These are phyloP conservation scores for Termitomyces sp. DNA, from an alignment of 768 basidiomycete genomes.

Conservation along the genomic window DNA sequence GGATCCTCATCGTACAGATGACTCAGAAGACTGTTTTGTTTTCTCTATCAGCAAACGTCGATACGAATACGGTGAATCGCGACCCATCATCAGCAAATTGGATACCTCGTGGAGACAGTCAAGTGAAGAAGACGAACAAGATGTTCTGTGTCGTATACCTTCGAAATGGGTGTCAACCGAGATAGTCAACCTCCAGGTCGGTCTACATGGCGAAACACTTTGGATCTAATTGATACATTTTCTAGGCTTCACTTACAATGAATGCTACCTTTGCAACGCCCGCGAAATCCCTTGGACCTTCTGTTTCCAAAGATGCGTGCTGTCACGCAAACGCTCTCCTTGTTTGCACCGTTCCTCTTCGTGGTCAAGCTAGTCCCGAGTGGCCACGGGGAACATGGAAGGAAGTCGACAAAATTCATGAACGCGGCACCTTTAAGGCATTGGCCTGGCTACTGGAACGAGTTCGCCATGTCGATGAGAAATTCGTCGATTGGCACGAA, in stretches of 20 bases:
- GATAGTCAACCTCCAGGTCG: slow-evolving; percentile 54
- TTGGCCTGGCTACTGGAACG: slow-evolving; percentile 89
- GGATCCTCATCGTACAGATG: slow-evolving; percentile 81
- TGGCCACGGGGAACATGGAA: slow-evolving; percentile 77
- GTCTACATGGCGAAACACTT: slow-evolving; percentile 36
- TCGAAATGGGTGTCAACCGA: slow-evolving; percentile 60
- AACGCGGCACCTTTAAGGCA: slow-evolving; percentile 75
- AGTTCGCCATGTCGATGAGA: slow-evolving; percentile 69
- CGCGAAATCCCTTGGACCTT: slow-evolving; percentile 45
- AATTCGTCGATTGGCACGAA: slow-evolving; percentile 66
- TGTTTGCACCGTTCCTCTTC: slow-evolving; percentile 71
- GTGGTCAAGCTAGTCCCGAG: slow-evolving; percentile 66
- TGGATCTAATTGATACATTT: not conserved
- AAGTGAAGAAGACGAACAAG: slow-evolving; percentile 43
- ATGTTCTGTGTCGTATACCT: slow-evolving; percentile 58
- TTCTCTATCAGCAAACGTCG: slow-evolving; percentile 80
- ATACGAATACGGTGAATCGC: slow-evolving; percentile 77
- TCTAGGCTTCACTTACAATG: slow-evolving; percentile 50
- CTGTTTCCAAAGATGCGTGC: slow-evolving; percentile 62
- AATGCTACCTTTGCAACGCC: slow-evolving; percentile 72
- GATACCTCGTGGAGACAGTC: slow-evolving; percentile 80
- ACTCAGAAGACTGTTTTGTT: slow-evolving; percentile 77
- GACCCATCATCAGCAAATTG: slow-evolving; percentile 75
- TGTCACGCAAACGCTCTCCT: slow-evolving; percentile 75
- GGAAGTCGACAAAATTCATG: slow-evolving; percentile 85